phyloP scores from a whole-genome alignment of 345 rosid genomes.

The Eucalyptus melliodora region DNA sequence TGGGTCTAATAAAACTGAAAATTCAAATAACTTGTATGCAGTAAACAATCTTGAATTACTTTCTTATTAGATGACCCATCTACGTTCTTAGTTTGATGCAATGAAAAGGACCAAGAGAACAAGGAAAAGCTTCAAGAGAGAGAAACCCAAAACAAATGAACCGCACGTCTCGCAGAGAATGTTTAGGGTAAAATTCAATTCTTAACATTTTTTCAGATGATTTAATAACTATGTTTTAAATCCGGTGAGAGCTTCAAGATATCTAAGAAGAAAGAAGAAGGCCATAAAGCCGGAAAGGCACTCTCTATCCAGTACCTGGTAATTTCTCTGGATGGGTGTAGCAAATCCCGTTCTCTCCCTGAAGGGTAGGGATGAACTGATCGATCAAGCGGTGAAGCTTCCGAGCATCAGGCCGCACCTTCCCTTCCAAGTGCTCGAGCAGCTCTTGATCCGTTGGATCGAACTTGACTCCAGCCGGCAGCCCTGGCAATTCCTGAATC shows the following conservation, averaged over 20 bases:
- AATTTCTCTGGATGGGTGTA: constrained; percentile 94
- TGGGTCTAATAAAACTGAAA: background rate
- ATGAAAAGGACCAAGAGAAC: background rate
- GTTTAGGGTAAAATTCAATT: background rate
- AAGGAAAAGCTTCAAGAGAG: background rate
- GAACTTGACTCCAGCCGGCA: constrained; percentile 96
- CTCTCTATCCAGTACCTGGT: constrained; percentile 41
- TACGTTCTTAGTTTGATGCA: background rate
- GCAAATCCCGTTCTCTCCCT: constrained; percentile 97
- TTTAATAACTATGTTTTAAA: background rate
- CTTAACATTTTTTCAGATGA: background rate
- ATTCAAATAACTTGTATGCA: background rate
- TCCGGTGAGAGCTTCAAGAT: background rate
- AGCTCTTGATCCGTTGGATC: constrained; percentile 99
- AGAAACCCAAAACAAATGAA: background rate
- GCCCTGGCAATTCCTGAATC: constrained; percentile 82
- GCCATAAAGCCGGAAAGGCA: background rate
- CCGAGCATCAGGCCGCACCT: constrained; percentile 55
- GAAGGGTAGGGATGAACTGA: constrained; percentile 84
- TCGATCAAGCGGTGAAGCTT: constrained; percentile 87
- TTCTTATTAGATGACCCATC: background rate
- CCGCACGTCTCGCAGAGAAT: background rate
- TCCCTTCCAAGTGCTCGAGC: constrained; percentile 88
- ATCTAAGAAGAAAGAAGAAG: background rate
- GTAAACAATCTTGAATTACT: background rate